Evolutionary conservation across 78 protist genomes (phyloP).

Genomic region (slime mould (Dictyostelium discoideum)): DNA sequence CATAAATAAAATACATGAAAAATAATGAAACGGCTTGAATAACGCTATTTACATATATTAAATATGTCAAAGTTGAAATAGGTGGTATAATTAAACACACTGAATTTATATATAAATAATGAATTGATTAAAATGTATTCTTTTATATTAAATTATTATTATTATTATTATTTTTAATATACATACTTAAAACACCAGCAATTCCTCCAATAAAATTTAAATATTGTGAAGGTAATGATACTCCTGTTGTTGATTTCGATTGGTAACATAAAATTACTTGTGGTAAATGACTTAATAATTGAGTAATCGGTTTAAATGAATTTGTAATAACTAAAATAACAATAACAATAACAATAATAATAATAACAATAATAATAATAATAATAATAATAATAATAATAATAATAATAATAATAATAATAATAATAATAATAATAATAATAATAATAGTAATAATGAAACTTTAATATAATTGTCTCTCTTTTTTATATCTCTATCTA

Average conservation of each 20-base stretch:
- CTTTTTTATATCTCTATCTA: too few species aligned
- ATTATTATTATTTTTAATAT: background rate
- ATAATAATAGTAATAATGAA: background rate
- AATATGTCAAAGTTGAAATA: slow-evolving; percentile 37
- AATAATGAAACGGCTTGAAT: slow-evolving; percentile 56
- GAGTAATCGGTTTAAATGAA: slow-evolving; percentile 72
- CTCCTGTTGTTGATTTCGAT: slow-evolving; percentile 54
- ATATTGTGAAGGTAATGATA: slow-evolving; percentile 70
- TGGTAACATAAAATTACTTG: slow-evolving; percentile 32
- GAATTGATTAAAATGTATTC: background rate
- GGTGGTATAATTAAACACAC: slow-evolving; percentile 73
- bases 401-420: background rate
- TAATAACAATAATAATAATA: background rate
- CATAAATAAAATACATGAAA: slow-evolving; percentile 56
- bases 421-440: background rate
- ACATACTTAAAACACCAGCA: slow-evolving; percentile 58
- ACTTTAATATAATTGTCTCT: background rate
- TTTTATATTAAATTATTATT: background rate
- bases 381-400: background rate
- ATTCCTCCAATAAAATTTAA: slow-evolving; percentile 70
- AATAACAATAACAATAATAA: background rate
- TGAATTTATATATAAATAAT: background rate
- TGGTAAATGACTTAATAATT: slow-evolving; percentile 65
- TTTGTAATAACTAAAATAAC: slow-evolving; percentile 38
- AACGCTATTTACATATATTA: slow-evolving; percentile 48